These are phyloP conservation scores for Phytopythium ostracodes DNA, from an alignment of 352 stramenopile species.

Conservation along the genomic window DNA sequence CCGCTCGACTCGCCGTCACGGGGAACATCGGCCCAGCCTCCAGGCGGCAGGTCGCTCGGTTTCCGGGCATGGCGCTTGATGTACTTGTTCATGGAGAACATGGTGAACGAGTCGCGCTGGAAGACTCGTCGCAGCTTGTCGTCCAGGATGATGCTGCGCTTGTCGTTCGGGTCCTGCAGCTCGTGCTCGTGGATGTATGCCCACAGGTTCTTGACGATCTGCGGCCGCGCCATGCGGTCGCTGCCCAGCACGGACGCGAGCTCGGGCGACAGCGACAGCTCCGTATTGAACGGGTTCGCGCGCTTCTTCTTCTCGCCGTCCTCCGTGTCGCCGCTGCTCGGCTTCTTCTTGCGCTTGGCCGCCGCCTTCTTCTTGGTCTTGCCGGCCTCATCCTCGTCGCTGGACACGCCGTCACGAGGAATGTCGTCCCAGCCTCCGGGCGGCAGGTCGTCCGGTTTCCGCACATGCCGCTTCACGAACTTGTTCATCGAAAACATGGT, in stretches of 20 bases:
- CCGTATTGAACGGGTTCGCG: slow-evolving; percentile 67
- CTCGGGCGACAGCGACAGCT: slow-evolving; percentile 74
- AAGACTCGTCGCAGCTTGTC: slow-evolving; percentile 81
- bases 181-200: slow-evolving; percentile 95
- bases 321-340: slow-evolving; percentile 25
- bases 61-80: slow-evolving; percentile 86
- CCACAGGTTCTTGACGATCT: slow-evolving; percentile 95
- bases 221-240: slow-evolving; percentile 81
- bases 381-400: slow-evolving; percentile 64
- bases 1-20: slow-evolving; percentile 78
- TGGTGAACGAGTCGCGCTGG: slow-evolving; percentile 81
- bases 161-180: slow-evolving; percentile 94
- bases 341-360: slow-evolving; percentile 59
- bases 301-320: slow-evolving; percentile 51
- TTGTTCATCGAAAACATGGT: slow-evolving; percentile 91
- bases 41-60: slow-evolving; percentile 47
- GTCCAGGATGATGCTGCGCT: slow-evolving; percentile 92
- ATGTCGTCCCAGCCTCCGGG: slow-evolving; percentile 72
- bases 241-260: slow-evolving; percentile 73
- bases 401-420: slow-evolving; percentile 70
- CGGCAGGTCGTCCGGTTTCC: slow-evolving; percentile 63
- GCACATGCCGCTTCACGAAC: slow-evolving; percentile 82
- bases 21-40: slow-evolving; percentile 67
- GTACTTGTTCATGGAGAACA: slow-evolving; percentile 90
- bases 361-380: slow-evolving; percentile 67